Evolutionary conservation across 176 grass and related monocot genomes (phyloP).

Genomic region (Alloteropsis semialata): DNA sequence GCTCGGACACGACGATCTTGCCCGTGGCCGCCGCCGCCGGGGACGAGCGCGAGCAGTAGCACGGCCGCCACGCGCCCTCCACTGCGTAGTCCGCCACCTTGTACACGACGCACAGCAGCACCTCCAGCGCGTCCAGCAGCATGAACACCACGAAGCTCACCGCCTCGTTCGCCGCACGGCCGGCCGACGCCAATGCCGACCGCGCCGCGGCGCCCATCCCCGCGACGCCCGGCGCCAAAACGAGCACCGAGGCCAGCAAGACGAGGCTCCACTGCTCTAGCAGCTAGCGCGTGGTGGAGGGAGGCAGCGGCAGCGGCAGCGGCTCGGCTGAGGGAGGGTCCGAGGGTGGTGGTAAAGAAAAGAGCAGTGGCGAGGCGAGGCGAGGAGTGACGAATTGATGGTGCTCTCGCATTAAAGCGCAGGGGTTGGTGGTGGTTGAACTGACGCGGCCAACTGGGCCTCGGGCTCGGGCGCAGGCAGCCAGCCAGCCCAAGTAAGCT

Average conservation of each 20-base stretch:
- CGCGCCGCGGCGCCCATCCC: constrained; percentile 38
- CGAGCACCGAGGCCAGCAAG: neutral
- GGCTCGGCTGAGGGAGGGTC: neutral
- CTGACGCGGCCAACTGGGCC: constrained; percentile 38
- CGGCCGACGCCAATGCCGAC: constrained; percentile 62
- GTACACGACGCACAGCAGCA: constrained; percentile 70
- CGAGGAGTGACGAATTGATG: constrained; percentile 39
- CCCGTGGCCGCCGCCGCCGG: constrained; percentile 28
- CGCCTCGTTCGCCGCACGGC: constrained; percentile 62
- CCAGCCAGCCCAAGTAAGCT: constrained; percentile 14
- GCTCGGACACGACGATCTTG: constrained; percentile 85
- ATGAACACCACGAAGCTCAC: constrained; percentile 83
- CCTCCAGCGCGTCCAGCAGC: constrained; percentile 71
- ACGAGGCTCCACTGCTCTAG: neutral
- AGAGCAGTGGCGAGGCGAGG: neutral
- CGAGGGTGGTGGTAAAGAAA: neutral
- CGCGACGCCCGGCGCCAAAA: too few relatives aligned
- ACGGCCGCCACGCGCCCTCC: constrained; percentile 85
- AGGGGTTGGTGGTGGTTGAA: constrained; percentile 80
- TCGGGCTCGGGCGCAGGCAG: neutral
- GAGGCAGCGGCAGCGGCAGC: neutral
- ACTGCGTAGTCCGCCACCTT: constrained; percentile 74
- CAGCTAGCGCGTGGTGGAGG: neutral
- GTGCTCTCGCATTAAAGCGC: constrained; percentile 30
- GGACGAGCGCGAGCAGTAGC: constrained; percentile 71